Base-by-base conservation (phyloP, 805 yeast species). In the Cyberlindnera mrakii region DNA sequence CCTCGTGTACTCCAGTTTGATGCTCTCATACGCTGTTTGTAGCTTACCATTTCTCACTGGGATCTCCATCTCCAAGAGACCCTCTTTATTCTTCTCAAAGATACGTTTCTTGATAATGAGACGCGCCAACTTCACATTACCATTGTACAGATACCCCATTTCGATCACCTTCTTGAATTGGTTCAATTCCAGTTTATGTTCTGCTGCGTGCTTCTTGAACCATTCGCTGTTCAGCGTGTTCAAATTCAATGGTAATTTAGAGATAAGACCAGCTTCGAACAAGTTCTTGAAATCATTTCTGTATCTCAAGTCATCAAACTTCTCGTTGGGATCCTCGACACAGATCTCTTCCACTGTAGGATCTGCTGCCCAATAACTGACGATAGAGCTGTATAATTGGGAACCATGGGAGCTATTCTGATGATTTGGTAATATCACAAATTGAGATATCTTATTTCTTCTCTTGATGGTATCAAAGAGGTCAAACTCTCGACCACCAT, bases 301-400 rank as follows among this genome's bases (percentile, higher is more conserved):
- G 59, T 93, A 97, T 45, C 99, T 73, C 51, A 93, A 67, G 57
- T 86, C 95, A 58, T 93, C 99, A 64, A 93, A 91, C 30, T 79
- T 78, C 58, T 89, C 96, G 57, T 84, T 85, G 3, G 98, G 98
- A 60, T 93, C 99, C 60, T 93, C 98, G 4, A 93, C 88, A 0
- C 91, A 87, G 33, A 93, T 73, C 53, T 90, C 95, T 30, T 66
- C 63, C 19, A 89, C 77, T 2, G 56, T 46, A 0, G 59, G 55
- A 49, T 85, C 84, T 0, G 55, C 50, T 3, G 69, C 52, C 85
- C 95, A 88, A 36, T 60, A 48, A 2, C 71, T 66, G 43, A 75
- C 70, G 7, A 93, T 62, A 0, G 71, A 47, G 10, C 69, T 64
- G 59, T 91, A 91, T 25, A 91, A 63, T 15, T 64, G 60, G 4